Evolutionary conservation across 345 rosid species (phyloP), one percentile per base, ranked within the genome.

Genomic region (Citrus mangshanensis): DNA sequence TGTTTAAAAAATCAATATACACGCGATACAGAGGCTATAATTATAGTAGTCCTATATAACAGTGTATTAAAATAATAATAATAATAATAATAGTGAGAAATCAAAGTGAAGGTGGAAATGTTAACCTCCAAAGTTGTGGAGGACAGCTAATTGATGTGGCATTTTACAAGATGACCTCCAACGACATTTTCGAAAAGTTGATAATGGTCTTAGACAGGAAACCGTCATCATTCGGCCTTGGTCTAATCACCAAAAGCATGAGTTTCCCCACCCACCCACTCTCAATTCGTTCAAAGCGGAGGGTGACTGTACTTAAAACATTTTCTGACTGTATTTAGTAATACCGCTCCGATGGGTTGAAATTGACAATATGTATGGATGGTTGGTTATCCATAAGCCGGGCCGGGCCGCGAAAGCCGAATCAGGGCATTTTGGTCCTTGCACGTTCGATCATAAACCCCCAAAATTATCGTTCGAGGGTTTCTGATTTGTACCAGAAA

Each of bases 381-480:
- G 1, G 18, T 28, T 9, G 28, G 12, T 16, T 16, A 2, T 1
- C 16, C 22, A 16, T 14, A n/a, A 38, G n/a, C 38, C 12, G 58
- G 58, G 35, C 56, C 32, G 73, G 58, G 35, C 56, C 21, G 4
- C 4, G 18, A 68, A n/a, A 5, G 12, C 28, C 34, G 13, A 22
- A 68, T 46, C 51, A 46, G 51, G 67, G 55, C 24, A 59, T 37
- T 73, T 73, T 16, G 46, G 67, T 59, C 76, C 6, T 73, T 73
- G 66, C n/a, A 73, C 54, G n/a, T 2, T 1, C 0, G 0, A 10
- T 12, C 51, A 51, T n/a, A 8, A 76, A 65, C 63, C 78, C 78
- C 63, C 67, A 37, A 76, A 32, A 13, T 34, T 34, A 6, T 18
- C 42, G 18, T 9, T 51, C 49, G 35, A 76, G 63, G 72, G 78